Evolutionary conservation across 176 grass and related monocot genomes (phyloP).

Genomic region (Zea luxurians): DNA sequence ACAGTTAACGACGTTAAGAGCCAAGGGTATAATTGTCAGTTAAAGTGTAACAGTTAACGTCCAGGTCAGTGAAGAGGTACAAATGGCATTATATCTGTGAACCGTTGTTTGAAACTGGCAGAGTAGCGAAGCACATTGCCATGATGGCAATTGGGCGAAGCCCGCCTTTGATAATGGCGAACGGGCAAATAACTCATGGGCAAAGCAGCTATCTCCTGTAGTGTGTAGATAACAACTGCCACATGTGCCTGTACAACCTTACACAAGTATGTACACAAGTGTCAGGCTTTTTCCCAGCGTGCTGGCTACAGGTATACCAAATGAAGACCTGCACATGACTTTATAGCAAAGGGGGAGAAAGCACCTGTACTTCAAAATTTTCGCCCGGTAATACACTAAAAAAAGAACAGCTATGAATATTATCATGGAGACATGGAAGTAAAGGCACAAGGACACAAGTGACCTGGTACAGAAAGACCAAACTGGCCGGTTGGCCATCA

Average conservation of each 20-base stretch:
- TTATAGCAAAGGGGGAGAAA: neutral
- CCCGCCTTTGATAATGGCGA: too few species aligned
- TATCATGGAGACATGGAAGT: neutral
- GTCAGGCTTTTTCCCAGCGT: constrained; percentile 12
- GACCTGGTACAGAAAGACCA: neutral
- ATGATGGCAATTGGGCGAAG: too few species aligned
- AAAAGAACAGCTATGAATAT: neutral
- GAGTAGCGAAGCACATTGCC: too few species aligned
- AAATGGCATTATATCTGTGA: too few species aligned
- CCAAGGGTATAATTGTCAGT: too few species aligned
- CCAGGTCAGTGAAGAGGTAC: too few species aligned
- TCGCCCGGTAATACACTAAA: neutral
- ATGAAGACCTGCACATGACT: constrained; percentile 7
- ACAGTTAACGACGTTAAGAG: too few species aligned
- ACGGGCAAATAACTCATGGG: too few species aligned
- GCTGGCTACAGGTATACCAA: constrained; percentile 38
- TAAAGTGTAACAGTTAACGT: too few species aligned
- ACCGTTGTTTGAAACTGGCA: too few species aligned
- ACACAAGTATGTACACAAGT: constrained; percentile 11
- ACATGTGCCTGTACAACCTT: constrained; percentile 25
- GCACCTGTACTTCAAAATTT: too few species aligned
- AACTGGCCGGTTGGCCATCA: constrained; percentile 17
- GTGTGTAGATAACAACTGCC: neutral
- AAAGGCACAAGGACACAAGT: neutral
- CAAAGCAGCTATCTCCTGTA: too few species aligned